These are phyloP conservation scores for Suillus subluteus DNA, from an alignment of 768 basidiomycete species.

Conservation along the genomic window DNA sequence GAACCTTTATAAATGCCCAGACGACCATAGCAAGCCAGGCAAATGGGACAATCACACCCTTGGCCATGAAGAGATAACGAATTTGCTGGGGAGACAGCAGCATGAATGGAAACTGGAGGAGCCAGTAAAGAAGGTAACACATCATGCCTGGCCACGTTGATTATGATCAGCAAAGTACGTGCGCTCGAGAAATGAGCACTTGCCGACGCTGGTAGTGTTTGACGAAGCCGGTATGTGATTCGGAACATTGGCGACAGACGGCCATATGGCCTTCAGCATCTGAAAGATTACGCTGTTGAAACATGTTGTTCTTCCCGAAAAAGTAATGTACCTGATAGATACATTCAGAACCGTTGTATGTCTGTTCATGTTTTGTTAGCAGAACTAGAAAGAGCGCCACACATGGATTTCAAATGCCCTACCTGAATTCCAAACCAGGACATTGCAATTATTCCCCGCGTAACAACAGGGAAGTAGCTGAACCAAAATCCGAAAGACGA, in stretches of 20 bases:
- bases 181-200: constrained; percentile 18
- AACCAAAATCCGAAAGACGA: constrained; percentile 91
- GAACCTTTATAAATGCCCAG: constrained; percentile 76
- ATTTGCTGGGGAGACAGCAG: constrained; percentile 79
- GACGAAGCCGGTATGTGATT: constrained; percentile 62
- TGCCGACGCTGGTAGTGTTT: constrained; percentile 66
- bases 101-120: constrained; percentile 77
- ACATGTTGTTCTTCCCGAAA: background rate
- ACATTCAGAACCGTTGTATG: constrained; percentile 68
- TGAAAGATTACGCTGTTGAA: constrained; percentile 6
- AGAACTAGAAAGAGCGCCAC: background rate
- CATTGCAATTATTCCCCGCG: constrained; percentile 73
- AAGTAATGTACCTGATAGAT: constrained; percentile 57
- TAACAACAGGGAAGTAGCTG: constrained; percentile 83
- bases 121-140: constrained; percentile 79
- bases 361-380: constrained; percentile 31
- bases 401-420: constrained; percentile 10
- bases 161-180: background rate
- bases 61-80: constrained; percentile 73
- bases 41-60: constrained; percentile 64
- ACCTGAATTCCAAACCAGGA: constrained; percentile 85
- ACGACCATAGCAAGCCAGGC: constrained; percentile 75
- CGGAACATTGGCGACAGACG: constrained; percentile 62
- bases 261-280: constrained; percentile 87
- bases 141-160: constrained; percentile 52